Percentiles rank a stretch among this genome's conserved stretches.
Evolutionary conservation across 805 yeast genomes (phyloP).

Genomic region (Saccharomycopsis sp.): DNA sequence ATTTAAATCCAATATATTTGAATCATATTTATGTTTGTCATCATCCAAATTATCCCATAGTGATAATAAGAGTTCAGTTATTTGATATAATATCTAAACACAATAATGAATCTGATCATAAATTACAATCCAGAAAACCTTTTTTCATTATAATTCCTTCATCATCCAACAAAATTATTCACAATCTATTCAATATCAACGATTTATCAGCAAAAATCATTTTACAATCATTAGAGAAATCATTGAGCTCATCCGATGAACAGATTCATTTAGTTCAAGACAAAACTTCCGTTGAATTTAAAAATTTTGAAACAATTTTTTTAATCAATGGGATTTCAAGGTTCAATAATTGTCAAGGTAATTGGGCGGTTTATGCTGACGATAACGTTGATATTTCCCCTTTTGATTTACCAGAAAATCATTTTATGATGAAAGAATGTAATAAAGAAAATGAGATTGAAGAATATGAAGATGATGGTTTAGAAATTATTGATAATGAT

Average conservation of each 20-base stretch:
- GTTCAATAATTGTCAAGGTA: constrained; percentile 50
- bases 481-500: constrained; percentile 11
- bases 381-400: constrained; percentile 58
- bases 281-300: constrained; percentile 29
- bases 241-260: constrained; percentile 29
- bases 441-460: constrained; percentile 14
- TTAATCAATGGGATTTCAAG: constrained; percentile 53
- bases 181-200: constrained; percentile 31
- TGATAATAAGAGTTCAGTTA: constrained; percentile 55
- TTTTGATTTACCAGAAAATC: constrained; percentile 28
- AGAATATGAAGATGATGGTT: constrained; percentile 18
- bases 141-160: constrained; percentile 57
- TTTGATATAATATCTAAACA: constrained; percentile 39
- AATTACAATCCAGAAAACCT: constrained; percentile 48
- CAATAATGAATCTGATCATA: constrained; percentile 14
- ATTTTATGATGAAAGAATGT: neutral
- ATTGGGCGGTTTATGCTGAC: constrained; percentile 68
- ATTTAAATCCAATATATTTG: constrained; percentile 41
- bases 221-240: constrained; percentile 47
- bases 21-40: constrained; percentile 58
- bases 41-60: constrained; percentile 53
- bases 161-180: constrained; percentile 58
- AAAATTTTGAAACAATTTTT: constrained; percentile 36
- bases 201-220: constrained; percentile 43
- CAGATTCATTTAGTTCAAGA: constrained; percentile 26